Conservation (phyloP, 2,329 filamentous ascomycete species). For the Magnaporthiopsis rhizophila region DNA sequence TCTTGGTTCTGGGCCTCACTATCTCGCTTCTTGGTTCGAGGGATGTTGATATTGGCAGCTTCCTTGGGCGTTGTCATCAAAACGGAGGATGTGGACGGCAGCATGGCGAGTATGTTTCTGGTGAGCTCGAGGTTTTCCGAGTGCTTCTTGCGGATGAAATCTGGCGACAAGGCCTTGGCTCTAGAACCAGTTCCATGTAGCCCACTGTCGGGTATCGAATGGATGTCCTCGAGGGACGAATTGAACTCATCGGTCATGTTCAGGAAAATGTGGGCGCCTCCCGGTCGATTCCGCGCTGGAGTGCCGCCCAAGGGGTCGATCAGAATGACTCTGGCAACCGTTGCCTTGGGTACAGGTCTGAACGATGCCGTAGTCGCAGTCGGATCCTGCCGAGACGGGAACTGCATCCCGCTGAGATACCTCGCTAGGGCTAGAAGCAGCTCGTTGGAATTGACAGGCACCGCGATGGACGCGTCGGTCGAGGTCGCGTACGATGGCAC, state of each 20-base stretch:
- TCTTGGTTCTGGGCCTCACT: not conserved
- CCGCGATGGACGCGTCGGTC: constrained; percentile 29
- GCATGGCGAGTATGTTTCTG: constrained; percentile 59
- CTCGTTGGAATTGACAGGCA: constrained; percentile 43
- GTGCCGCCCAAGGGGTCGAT: constrained; percentile 83
- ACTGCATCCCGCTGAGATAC: constrained; percentile 63
- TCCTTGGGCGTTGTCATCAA: constrained; percentile 82
- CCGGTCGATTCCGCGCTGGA: constrained; percentile 53
- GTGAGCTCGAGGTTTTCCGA: constrained; percentile 67
- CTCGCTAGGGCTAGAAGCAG: constrained; percentile 69
- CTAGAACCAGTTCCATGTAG: constrained; percentile 17
- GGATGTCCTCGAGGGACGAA: constrained; percentile 56
- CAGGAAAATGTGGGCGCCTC: constrained; percentile 74
- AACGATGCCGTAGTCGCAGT: not conserved
- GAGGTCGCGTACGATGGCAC: constrained; percentile 45
- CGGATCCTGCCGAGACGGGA: constrained; percentile 23
- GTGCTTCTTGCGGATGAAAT: constrained; percentile 32
- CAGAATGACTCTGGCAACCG: constrained; percentile 78
- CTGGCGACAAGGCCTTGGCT: constrained; percentile 6
- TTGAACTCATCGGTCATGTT: constrained; percentile 89
- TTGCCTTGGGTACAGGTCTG: constrained; percentile 36
- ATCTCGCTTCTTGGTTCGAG: not conserved
- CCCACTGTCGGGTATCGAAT: constrained; percentile 9
- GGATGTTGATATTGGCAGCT: constrained; percentile 49
- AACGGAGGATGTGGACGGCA: constrained; percentile 79